Evolutionary conservation across 1,284 basidiomycete species (phyloP), one percentile per base, ranked within the genome.

Genomic region (Psilocybe mexicana): DNA sequence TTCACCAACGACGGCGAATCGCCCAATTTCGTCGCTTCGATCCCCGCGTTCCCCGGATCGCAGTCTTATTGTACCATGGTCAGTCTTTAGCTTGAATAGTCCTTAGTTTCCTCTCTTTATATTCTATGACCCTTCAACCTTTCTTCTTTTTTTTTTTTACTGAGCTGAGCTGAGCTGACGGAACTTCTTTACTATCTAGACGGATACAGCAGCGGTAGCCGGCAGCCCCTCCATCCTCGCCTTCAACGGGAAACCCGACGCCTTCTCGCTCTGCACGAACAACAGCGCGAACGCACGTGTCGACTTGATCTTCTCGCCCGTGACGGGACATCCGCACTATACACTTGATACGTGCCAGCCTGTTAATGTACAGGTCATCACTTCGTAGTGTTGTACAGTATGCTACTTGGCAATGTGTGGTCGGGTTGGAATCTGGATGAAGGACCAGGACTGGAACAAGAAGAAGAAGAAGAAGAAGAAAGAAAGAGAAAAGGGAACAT

Each of bases 301-400:
- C 59, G 76, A 77, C 61, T 69, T 77, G 6, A 75, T 78, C 10
- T 76, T 72, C 55, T 72, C 72, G 11, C 76, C 76, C 2, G 73
- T 74, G 51, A 74, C 74, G 11, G 73, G 73, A 24, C 74, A 78
- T 59, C 70, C 72, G 1, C 70, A 78, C 60, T 77, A 77, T 59
- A 63, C 18, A 18, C 69, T 74, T 44, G 66, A 67, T 42, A 63
- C 66, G 30, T 77, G 76, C 59, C 68, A 69, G 36, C 68, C 71
- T 6, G 66, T 77, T 14, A 67, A 69, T 26, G 68, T 77, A 23
- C 71, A 74, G 57, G 61, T 76, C 44, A 66, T 73, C 47, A 64
- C 62, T 12, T 58, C 40, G 30, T 51, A 49, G 38, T 18, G 18
- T 18, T 18, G 18, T 18, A 18, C 18, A 18, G 18, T 18, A 18